Percentiles rank a stretch among this genome's conserved stretches.
Conservation (phyloP, 441 rosid genomes). For the Viola pubescens region DNA sequence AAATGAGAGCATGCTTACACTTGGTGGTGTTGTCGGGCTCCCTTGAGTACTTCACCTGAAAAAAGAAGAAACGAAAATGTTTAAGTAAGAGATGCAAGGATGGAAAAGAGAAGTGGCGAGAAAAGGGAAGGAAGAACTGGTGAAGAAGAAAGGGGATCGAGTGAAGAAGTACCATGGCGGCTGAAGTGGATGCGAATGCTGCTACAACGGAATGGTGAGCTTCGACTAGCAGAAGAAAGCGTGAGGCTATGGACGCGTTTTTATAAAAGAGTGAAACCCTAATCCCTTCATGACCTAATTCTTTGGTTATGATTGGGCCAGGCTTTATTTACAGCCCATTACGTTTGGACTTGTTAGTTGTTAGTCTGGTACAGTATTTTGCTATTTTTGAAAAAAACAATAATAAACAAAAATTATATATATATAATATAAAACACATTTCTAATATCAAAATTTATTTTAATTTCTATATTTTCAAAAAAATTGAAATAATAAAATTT, state of each 20-base stretch:
- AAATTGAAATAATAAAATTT: no score
- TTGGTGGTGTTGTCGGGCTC: conserved; percentile 67
- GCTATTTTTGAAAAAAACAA: no score
- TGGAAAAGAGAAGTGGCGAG: not conserved
- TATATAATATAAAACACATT: no score
- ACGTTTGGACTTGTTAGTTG: not conserved
- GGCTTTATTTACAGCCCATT: not conserved
- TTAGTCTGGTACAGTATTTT: not conserved
- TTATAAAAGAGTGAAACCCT: conserved; percentile 20
- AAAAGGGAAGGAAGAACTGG: not conserved
- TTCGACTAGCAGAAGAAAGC: conserved; percentile 1
- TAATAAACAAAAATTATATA: no score
- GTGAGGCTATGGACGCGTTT: not conserved
- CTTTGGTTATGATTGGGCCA: no score
- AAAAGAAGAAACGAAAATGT: not conserved
- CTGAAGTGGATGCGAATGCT: not conserved
- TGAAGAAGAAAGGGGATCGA: no score
- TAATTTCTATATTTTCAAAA: no score
- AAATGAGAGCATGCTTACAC: conserved; percentile 29
- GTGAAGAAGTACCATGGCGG: conserved; percentile 30
- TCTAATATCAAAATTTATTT: no score
- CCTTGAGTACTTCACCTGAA: conserved; percentile 72
- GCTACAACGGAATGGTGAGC: no score
- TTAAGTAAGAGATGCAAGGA: not conserved
- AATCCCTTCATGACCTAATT: not conserved